phyloP scores from a whole-genome alignment of 192 early-diverging fungal species.

The Umbelopsis isabellina region DNA sequence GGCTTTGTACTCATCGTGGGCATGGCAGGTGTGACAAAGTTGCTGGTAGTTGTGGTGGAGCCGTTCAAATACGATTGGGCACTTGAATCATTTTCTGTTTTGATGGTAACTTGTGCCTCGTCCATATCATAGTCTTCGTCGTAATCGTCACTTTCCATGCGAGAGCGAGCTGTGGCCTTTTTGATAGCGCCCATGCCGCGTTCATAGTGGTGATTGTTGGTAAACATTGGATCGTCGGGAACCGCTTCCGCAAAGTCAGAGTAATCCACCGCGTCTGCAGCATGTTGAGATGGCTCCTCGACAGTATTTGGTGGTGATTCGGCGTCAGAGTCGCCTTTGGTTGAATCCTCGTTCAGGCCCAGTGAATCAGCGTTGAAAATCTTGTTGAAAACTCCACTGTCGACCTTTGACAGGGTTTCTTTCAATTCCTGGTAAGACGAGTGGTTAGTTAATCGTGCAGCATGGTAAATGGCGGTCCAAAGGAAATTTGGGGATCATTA shows the following conservation, averaged over 20 bases:
- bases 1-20: neutral
- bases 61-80: slow-evolving; percentile 4
- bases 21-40: slow-evolving; percentile 5
- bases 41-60: neutral
- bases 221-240: slow-evolving; percentile 64
- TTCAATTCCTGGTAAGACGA: slow-evolving; percentile 50
- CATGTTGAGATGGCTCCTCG: slow-evolving; percentile 53
- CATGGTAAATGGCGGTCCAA: neutral
- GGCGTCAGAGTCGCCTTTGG: slow-evolving; percentile 47
- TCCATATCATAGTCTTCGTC: slow-evolving; percentile 62
- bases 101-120: slow-evolving; percentile 49
- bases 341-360: slow-evolving; percentile 53
- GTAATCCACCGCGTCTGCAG: slow-evolving; percentile 79
- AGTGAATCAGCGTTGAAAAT: slow-evolving; percentile 53
- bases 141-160: slow-evolving; percentile 39
- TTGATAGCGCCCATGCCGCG: slow-evolving; percentile 43
- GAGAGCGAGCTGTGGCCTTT: slow-evolving; percentile 13
- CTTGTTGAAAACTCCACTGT: slow-evolving; percentile 53
- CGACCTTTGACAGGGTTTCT: slow-evolving; percentile 54
- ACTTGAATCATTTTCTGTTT: slow-evolving; percentile 27
- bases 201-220: slow-evolving; percentile 47
- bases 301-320: slow-evolving; percentile 38
- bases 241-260: slow-evolving; percentile 82
- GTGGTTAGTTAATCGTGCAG: neutral
- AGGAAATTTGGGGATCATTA: neutral